phyloP scores from a whole-genome alignment of 495 filamentous ascomycete species.

The Neurospora tetraspora region DNA sequence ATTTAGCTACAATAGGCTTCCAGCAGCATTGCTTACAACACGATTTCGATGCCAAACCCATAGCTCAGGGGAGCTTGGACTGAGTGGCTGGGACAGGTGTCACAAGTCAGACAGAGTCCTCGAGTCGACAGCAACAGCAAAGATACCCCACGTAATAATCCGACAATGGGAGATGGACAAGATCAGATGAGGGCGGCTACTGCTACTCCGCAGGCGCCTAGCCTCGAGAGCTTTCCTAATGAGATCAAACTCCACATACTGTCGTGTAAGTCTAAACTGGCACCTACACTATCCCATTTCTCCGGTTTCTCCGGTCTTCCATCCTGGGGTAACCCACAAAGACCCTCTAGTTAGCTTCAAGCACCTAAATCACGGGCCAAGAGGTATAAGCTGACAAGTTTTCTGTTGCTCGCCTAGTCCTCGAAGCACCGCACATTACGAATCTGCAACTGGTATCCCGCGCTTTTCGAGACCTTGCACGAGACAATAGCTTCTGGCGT shows the following conservation, averaged over 20 bases:
- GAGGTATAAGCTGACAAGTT: not conserved
- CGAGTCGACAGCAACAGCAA: not conserved
- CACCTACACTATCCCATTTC: not conserved
- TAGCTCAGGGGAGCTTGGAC: not conserved
- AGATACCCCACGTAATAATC: not conserved
- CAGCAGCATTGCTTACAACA: not conserved
- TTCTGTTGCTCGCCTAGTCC: slow-evolving; percentile 36
- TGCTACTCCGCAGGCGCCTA: slow-evolving; percentile 10
- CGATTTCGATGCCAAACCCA: not conserved
- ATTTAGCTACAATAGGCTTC: not conserved
- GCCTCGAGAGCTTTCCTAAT: slow-evolving; percentile 52
- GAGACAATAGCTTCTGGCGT: slow-evolving; percentile 71
- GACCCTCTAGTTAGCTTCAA: not conserved
- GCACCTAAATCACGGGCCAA: not conserved
- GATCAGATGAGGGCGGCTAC: not conserved
- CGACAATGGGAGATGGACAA: not conserved
- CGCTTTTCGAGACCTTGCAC: slow-evolving; percentile 54
- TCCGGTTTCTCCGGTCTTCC: not conserved
- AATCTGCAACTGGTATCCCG: slow-evolving; percentile 61
- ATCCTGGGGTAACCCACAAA: not conserved
- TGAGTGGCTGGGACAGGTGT: not conserved
- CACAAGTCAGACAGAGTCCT: not conserved
- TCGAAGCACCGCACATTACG: slow-evolving; percentile 59
- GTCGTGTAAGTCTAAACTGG: slow-evolving; percentile 46
- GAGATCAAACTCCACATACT: slow-evolving; percentile 70